Conservation (phyloP, 2,329 filamentous ascomycete genomes). For the Cladophialophora exuberans region DNA sequence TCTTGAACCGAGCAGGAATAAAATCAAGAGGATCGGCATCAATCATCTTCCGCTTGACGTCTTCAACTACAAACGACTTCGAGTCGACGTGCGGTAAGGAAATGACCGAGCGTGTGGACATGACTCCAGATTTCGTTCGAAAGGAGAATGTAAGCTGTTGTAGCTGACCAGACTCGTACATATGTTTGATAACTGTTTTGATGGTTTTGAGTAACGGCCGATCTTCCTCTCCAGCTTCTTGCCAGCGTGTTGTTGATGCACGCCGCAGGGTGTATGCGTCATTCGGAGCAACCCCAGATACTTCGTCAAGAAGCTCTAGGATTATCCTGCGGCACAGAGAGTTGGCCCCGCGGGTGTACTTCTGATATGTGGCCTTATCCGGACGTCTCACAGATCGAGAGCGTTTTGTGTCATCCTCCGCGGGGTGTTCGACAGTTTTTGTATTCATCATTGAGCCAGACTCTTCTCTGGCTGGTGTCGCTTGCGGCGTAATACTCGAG, state of each 20-base stretch:
- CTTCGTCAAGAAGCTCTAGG: conserved; percentile 57
- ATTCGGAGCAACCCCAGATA: conserved; percentile 59
- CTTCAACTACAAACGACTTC: conserved; percentile 49
- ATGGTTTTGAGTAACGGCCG: conserved; percentile 59
- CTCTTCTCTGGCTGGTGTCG: background rate
- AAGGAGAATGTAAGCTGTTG: conserved; percentile 58
- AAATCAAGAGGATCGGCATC: conserved; percentile 47
- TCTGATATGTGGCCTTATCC: background rate
- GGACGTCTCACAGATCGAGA: too few relatives aligned
- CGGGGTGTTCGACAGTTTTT: background rate
- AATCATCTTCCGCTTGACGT: conserved; percentile 56
- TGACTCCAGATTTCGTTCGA: conserved; percentile 50
- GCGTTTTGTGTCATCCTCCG: background rate
- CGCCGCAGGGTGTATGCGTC: conserved; percentile 45
- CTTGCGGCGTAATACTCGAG: background rate
- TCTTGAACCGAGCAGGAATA: conserved; percentile 48
- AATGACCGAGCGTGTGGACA: conserved; percentile 56
- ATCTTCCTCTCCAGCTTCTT: conserved; percentile 47
- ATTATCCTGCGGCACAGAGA: conserved; percentile 49
- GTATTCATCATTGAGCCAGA: background rate
- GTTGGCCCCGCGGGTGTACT: background rate
- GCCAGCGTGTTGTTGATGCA: conserved; percentile 45
- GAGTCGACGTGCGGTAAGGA: conserved; percentile 50
- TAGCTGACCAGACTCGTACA: conserved; percentile 56
- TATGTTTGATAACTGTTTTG: conserved; percentile 51